Base-by-base conservation (phyloP, 2,329 filamentous ascomycete species). In the Hymenoscyphus repandus region DNA sequence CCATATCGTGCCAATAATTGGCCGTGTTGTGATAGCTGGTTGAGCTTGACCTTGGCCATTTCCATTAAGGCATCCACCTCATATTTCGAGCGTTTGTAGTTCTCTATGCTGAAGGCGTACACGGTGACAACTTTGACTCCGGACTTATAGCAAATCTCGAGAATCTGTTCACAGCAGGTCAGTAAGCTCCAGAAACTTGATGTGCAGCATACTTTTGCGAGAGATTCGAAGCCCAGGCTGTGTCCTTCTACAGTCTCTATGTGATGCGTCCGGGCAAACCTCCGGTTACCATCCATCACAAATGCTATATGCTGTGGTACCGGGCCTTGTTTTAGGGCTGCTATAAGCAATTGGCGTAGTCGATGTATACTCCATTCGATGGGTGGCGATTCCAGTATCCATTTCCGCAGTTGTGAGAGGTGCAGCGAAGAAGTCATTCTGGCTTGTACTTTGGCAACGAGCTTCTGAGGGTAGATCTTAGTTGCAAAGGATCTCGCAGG, bases 81-180 rank as follows among this genome's bases (percentile, higher is more conserved):
- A 70, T 95, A 93, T 70, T 93, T 91, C 18, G 90, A 92, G 5
- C 93, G 84, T 69, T 97, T 96, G 75, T 96, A 99, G 73, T 99
- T 99, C 71, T 99, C 93, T 64, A 99, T 96, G 66, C 90, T 96
- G 72, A 99, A 99, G 13, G 93, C 93, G 69, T 97, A 99, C 57
- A 99, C 90, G 3, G 93, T 97, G 36, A 99, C 92, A 7, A 95
- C 90, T 69, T 93, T 92, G 56, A 99, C 92, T 49, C 93, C 93
- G 52, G 88, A 90, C 68, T 96, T 96, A 76, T 97, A 99, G 77
- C 93, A 97, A 49, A 99, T 88, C 70, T 99, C 93, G 53, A 99
- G 83, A 47, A 97, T 90, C 86, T 88, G 60, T 33, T 12, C n/a
- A 5, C 10, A 34, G 22, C 2, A 11, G 2, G 39, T 66, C 45